phyloP scores from a whole-genome alignment of 164 flowering plant genomes.

The Aristolochia fimbriata region DNA sequence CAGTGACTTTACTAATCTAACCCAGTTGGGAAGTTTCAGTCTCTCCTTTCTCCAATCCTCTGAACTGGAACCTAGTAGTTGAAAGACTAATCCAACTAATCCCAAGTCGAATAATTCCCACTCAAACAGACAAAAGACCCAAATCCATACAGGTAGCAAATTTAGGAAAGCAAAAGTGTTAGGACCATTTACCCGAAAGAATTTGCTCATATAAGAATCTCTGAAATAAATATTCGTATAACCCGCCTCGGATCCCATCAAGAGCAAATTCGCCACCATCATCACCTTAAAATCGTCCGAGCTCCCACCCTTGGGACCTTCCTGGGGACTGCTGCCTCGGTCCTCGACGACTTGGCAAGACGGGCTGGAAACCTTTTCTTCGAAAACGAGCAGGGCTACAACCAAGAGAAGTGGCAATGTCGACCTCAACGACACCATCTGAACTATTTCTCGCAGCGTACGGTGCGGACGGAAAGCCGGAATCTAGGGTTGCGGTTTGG shows the following conservation, averaged over 20 bases:
- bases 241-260: conserved; percentile 48
- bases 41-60: neutral
- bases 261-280: conserved; percentile 50
- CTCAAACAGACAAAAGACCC: neutral
- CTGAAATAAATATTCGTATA: conserved; percentile 34
- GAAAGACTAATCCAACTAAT: neutral
- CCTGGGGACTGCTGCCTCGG: neutral
- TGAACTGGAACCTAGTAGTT: neutral
- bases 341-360: conserved; percentile 23
- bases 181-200: conserved; percentile 34
- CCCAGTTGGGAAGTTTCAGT: neutral
- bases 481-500: neutral
- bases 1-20: neutral
- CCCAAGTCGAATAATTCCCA: neutral
- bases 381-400: conserved; percentile 20
- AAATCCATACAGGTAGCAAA: too few relatives aligned
- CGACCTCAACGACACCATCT: conserved; percentile 14
- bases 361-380: conserved; percentile 39
- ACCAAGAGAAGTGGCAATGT: conserved; percentile 14
- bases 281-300: conserved; percentile 47
- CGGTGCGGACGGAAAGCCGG: neutral
- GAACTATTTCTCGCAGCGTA: neutral
- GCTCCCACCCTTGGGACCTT: conserved; percentile 1
- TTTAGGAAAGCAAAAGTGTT: too few relatives aligned
- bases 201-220: conserved; percentile 43